A percentile compares a stretch with the other conserved stretches of the same genome.
Evolutionary conservation across 192 early-diverging fungal species (phyloP).

Genomic region (Coemansia sp.): DNA sequence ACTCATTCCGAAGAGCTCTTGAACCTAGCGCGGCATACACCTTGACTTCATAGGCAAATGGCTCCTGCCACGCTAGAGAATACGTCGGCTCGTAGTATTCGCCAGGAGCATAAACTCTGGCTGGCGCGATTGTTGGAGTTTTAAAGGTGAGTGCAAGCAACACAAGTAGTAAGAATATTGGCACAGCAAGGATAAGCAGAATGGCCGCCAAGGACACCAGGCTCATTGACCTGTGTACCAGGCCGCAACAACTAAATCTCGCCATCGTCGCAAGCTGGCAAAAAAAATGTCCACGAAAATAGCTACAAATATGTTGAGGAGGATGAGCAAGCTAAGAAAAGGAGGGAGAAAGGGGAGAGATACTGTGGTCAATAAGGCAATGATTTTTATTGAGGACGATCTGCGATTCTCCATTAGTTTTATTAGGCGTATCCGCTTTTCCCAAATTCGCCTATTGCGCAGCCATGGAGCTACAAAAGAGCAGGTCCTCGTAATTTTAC

Average conservation of each 20-base stretch:
- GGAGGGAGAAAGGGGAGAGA: not conserved
- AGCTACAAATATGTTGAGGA: not conserved
- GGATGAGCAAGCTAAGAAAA: not conserved
- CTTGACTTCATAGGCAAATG: slow-evolving; percentile 11
- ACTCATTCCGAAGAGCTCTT: not conserved
- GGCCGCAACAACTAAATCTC: too few relatives aligned
- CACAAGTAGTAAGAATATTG: not conserved
- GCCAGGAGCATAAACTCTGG: not conserved
- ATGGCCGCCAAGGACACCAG: not conserved
- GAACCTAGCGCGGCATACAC: slow-evolving; percentile 11
- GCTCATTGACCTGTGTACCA: not conserved
- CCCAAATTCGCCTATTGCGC: not conserved
- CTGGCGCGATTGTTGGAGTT: not conserved
- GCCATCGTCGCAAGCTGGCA: not conserved
- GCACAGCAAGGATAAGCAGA: not conserved
- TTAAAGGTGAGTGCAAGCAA: not conserved
- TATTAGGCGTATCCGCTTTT: not conserved
- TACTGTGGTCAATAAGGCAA: not conserved
- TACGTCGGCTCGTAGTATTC: not conserved
- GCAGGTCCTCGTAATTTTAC: not conserved
- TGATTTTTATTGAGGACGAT: not conserved
- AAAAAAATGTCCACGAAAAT: not conserved
- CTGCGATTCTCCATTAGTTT: not conserved
- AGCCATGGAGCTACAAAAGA: not conserved
- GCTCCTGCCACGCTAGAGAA: not conserved